phyloP scores from a whole-genome alignment of 148 eudicot species.

The Nepenthes mirabilis region DNA sequence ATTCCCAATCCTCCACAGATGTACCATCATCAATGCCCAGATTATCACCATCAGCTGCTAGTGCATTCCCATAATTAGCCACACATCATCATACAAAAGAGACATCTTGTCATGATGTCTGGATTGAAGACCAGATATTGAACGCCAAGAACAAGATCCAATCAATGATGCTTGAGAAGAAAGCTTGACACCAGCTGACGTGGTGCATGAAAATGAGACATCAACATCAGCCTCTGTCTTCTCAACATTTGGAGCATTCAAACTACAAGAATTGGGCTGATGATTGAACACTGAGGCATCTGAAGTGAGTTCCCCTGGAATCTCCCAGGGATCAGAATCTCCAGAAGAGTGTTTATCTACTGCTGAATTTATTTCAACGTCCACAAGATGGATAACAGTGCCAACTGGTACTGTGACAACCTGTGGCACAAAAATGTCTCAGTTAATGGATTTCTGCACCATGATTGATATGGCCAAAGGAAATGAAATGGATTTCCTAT shows the following conservation, averaged over 20 bases:
- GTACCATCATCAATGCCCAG: constrained; percentile 15
- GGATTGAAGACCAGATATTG: constrained; percentile 13
- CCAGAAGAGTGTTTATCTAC: constrained; percentile 40
- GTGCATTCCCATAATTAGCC: background rate
- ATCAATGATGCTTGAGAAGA: too few species aligned
- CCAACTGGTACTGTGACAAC: constrained; percentile 86
- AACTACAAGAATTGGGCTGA: constrained; percentile 11
- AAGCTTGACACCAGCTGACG: constrained; percentile 5
- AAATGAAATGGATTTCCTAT: background rate
- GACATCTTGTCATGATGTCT: constrained; percentile 6
- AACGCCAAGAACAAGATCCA: background rate
- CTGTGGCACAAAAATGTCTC: constrained; percentile 24
- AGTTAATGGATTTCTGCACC: constrained; percentile 3
- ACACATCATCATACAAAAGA: constrained; percentile 7
- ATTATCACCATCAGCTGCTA: background rate
- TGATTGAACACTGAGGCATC: constrained; percentile 24
- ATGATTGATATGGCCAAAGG: background rate
- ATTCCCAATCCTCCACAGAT: constrained; percentile 30
- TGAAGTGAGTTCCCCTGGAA: constrained; percentile 41
- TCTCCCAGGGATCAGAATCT: constrained; percentile 62
- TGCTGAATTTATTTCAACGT: constrained; percentile 55
- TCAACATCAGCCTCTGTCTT: constrained; percentile 8
- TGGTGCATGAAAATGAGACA: constrained; percentile 7
- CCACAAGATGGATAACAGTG: constrained; percentile 78
- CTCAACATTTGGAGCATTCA: constrained; percentile 4